phyloP scores from a whole-genome alignment of 2,329 filamentous ascomycete genomes.

The Tolypocladium ovalisporum region DNA sequence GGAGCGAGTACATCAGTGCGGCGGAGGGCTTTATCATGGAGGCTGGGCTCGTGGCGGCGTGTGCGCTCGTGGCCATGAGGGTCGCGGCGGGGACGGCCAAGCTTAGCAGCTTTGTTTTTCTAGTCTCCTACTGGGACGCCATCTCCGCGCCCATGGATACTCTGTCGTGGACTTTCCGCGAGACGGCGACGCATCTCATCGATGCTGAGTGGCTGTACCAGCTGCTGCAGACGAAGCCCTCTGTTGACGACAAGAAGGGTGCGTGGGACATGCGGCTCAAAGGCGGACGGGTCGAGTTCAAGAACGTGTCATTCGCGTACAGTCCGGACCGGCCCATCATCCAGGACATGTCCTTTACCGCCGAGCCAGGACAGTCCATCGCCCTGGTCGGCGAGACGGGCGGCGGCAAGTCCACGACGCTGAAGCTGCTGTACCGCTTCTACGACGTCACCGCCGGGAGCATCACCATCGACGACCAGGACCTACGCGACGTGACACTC shows the following conservation, averaged over 20 bases:
- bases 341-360: slow-evolving; percentile 34
- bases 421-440: slow-evolving; percentile 50
- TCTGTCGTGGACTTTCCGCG: slow-evolving; percentile 16
- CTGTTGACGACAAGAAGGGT: slow-evolving; percentile 34
- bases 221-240: slow-evolving; percentile 46
- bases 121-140: slow-evolving; percentile 52
- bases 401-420: slow-evolving; percentile 50
- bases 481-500: slow-evolving; percentile 47
- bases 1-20: slow-evolving; percentile 3
- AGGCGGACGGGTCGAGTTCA: slow-evolving; percentile 40
- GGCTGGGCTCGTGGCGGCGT: slow-evolving; percentile 6
- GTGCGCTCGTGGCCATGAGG: slow-evolving; percentile 2
- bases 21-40: slow-evolving; percentile 7
- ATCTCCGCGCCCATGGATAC: slow-evolving; percentile 27
- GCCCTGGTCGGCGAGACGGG: slow-evolving; percentile 53
- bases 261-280: slow-evolving; percentile 32
- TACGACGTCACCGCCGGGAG: slow-evolving; percentile 45
- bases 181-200: slow-evolving; percentile 35
- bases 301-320: slow-evolving; percentile 44
- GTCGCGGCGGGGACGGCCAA: slow-evolving; percentile 16
- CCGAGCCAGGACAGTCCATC: slow-evolving; percentile 41
- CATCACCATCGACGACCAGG: slow-evolving; percentile 47
- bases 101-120: slow-evolving; percentile 40
- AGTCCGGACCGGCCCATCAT: slow-evolving; percentile 40
- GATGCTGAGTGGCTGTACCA: slow-evolving; percentile 52